Evolutionary conservation across 192 early-diverging fungal genomes (phyloP).

Genomic region (Coemansia aciculifera): DNA sequence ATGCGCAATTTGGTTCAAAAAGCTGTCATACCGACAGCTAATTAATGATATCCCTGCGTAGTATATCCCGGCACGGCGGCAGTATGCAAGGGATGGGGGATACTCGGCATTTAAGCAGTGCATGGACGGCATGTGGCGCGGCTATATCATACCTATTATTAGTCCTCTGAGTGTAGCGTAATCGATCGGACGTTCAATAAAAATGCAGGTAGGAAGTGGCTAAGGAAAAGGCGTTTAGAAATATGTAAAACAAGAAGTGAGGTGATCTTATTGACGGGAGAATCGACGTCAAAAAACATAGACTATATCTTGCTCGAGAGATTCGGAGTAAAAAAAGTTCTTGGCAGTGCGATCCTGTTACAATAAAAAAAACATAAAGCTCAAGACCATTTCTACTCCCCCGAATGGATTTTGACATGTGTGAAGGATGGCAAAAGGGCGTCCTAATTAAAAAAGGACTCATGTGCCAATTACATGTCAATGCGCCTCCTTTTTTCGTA

Average conservation of each 20-base stretch:
- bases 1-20: neutral
- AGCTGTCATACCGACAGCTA: neutral
- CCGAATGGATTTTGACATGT: neutral
- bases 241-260: too few species aligned
- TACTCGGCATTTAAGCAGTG: constrained; percentile 2
- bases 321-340: neutral
- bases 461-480: constrained; percentile 13
- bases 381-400: neutral
- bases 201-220: neutral
- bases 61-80: neutral
- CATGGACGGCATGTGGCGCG: neutral
- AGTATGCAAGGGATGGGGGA: neutral
- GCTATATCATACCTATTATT: neutral
- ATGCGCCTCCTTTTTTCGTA: neutral
- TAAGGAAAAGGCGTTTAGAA: neutral
- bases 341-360: neutral
- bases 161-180: neutral
- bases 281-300: neutral
- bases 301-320: neutral
- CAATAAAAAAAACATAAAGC: neutral
- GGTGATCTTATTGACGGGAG: neutral
- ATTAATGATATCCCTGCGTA: constrained; percentile 3
- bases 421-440: neutral
- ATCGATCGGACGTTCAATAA: neutral
- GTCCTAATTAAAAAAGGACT: neutral